Percentiles rank a stretch among this genome's conserved stretches.
Conservation (phyloP, 768 basidiomycete genomes). For the Termitomyces sp. region DNA sequence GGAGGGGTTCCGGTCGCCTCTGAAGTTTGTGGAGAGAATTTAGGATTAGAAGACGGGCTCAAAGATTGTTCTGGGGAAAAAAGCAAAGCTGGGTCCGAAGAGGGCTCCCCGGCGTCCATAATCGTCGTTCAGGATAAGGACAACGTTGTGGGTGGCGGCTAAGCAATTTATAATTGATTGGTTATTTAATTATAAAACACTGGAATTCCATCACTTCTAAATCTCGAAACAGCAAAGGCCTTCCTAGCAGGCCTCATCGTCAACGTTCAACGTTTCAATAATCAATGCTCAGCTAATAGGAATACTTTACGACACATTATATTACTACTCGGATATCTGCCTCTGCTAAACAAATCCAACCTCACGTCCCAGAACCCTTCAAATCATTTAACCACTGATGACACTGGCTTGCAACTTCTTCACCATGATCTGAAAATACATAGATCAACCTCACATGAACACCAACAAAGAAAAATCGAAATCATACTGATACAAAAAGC, state of each 20-base stretch:
- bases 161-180: background rate
- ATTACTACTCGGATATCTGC: no score
- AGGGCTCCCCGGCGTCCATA: slow-evolving; percentile 15
- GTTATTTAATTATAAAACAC: background rate
- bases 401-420: slow-evolving; percentile 47
- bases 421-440: slow-evolving; percentile 43
- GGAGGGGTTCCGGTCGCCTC: background rate
- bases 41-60: background rate
- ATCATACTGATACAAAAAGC: slow-evolving; percentile 70
- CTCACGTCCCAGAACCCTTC: background rate
- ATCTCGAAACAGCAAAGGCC: no score
- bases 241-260: no score
- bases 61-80: slow-evolving; percentile 18
- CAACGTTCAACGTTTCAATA: background rate
- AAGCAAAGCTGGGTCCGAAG: slow-evolving; percentile 15
- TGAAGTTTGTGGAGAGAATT: background rate
- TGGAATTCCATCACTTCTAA: no score
- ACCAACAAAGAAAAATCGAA: background rate
- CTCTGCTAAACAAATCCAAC: no score
- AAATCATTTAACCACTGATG: slow-evolving; percentile 7
- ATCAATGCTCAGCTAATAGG: no score
- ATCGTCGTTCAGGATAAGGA: background rate
- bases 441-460: background rate
- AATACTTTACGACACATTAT: no score
- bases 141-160: background rate